These are phyloP conservation scores for Globisporangium parvum DNA, from an alignment of 352 stramenopile genomes.

Conservation along the genomic window DNA sequence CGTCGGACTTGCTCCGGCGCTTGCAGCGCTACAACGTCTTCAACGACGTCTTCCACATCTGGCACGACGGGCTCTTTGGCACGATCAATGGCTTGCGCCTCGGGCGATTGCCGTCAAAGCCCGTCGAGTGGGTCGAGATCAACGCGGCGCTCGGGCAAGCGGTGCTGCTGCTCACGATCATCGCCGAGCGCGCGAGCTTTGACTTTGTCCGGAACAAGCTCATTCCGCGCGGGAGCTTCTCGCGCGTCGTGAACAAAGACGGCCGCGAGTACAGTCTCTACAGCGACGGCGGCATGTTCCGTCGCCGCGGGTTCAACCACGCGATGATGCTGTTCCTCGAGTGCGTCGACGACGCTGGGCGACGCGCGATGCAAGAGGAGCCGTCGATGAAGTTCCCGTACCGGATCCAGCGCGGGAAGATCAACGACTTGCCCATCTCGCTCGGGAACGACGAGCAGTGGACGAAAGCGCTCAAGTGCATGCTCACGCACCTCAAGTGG, in stretches of 20 bases:
- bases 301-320: constrained; percentile 87
- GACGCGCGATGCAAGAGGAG: constrained; percentile 85
- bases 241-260: constrained; percentile 81
- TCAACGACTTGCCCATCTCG: constrained; percentile 85
- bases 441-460: constrained; percentile 89
- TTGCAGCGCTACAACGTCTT: constrained; percentile 85
- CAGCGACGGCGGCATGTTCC: constrained; percentile 84
- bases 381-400: constrained; percentile 88
- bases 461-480: constrained; percentile 90
- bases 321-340: constrained; percentile 88
- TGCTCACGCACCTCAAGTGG: constrained; percentile 92
- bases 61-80: constrained; percentile 85
- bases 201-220: constrained; percentile 81
- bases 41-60: constrained; percentile 91
- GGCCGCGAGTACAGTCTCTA: constrained; percentile 79
- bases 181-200: constrained; percentile 75
- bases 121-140: constrained; percentile 89
- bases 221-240: constrained; percentile 80
- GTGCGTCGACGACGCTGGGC: constrained; percentile 82
- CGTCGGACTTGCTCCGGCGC: constrained; percentile 72
- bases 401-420: constrained; percentile 87
- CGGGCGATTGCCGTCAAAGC: constrained; percentile 68
- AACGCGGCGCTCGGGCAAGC: constrained; percentile 84
- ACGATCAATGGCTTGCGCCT: constrained; percentile 88
- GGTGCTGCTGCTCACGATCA: constrained; percentile 78